Percentiles rank a stretch among this genome's conserved stretches.
phyloP scores from a whole-genome alignment of 177 flowering plant species.

The Vitis hybrid region DNA sequence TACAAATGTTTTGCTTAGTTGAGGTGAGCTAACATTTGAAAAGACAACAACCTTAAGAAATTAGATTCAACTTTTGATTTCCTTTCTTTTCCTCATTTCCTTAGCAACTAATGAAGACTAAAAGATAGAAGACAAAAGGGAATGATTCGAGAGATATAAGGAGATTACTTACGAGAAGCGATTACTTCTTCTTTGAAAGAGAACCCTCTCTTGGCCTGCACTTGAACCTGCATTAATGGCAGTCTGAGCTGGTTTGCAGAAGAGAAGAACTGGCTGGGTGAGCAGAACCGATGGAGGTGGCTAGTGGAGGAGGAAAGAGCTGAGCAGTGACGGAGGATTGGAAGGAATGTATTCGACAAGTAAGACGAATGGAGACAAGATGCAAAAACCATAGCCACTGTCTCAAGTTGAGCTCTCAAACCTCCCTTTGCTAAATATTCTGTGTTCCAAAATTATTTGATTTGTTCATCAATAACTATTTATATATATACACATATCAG shows the following conservation, averaged over 20 bases:
- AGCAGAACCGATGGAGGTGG: conserved; percentile 10
- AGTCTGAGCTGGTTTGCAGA: conserved; percentile 1
- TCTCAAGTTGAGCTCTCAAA: neutral
- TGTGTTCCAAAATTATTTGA: no score
- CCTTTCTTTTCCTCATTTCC: no score
- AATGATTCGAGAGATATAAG: neutral
- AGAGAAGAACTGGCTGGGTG: conserved; percentile 5
- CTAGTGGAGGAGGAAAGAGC: conserved; percentile 1
- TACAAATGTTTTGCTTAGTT: no score
- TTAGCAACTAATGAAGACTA: neutral
- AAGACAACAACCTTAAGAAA: no score
- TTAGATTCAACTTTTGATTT: no score
- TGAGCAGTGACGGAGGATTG: conserved; percentile 10
- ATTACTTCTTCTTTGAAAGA: conserved; percentile 39
- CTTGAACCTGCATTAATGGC: conserved; percentile 23
- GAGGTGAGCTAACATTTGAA: no score
- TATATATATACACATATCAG: no score
- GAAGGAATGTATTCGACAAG: conserved; percentile 18
- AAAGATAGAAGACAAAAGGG: no score
- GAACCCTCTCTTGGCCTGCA: conserved; percentile 47
- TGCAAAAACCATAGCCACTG: conserved; percentile 27
- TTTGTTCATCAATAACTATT: no score
- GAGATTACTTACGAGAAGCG: conserved; percentile 50
- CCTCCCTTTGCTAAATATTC: no score
- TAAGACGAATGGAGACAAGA: conserved; percentile 18